Conservation (phyloP, 495 filamentous ascomycete species). For the Podospora bellae-mahoneyi region DNA sequence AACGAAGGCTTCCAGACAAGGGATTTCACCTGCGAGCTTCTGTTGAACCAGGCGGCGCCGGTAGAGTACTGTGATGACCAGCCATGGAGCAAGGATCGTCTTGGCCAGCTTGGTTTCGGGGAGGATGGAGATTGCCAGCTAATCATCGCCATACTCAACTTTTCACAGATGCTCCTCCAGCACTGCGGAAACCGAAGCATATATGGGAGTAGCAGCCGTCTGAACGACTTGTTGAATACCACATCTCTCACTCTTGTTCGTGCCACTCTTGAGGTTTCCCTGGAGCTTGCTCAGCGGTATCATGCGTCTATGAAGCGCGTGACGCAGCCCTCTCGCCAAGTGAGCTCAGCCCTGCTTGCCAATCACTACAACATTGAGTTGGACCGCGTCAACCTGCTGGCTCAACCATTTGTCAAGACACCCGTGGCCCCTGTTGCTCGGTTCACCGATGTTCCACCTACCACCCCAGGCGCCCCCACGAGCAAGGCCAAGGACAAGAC, state of each 20-base stretch:
- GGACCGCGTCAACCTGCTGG: constrained; percentile 77
- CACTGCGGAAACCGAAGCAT: constrained; percentile 97
- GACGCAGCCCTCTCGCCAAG: constrained; percentile 51
- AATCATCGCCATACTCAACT: constrained; percentile 72
- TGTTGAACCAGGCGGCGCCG: constrained; percentile 50
- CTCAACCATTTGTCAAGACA: constrained; percentile 76
- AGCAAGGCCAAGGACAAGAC: constrained; percentile 73
- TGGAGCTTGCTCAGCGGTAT: constrained; percentile 86
- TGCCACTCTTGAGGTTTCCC: constrained; percentile 68
- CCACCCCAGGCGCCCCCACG: constrained; percentile 44
- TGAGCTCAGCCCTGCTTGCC: constrained; percentile 69
- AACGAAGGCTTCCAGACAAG: constrained; percentile 75
- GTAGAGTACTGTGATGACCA: constrained; percentile 39
- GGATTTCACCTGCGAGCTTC: constrained; percentile 62
- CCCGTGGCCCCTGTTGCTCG: constrained; percentile 32
- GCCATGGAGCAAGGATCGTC: constrained; percentile 44
- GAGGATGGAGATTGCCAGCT: constrained; percentile 75
- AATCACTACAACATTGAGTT: constrained; percentile 94
- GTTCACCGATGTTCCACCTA: constrained; percentile 40
- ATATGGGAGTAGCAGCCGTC: constrained; percentile 82
- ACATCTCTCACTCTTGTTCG: constrained; percentile 75
- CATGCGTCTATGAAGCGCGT: constrained; percentile 77
- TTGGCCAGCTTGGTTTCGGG: constrained; percentile 58
- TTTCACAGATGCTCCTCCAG: constrained; percentile 81
- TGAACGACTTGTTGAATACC: constrained; percentile 83